Percentiles rank a stretch among this genome's conserved stretches.
phyloP scores from a whole-genome alignment of 2,329 filamentous ascomycete species.

The Sclerotinia minor region DNA sequence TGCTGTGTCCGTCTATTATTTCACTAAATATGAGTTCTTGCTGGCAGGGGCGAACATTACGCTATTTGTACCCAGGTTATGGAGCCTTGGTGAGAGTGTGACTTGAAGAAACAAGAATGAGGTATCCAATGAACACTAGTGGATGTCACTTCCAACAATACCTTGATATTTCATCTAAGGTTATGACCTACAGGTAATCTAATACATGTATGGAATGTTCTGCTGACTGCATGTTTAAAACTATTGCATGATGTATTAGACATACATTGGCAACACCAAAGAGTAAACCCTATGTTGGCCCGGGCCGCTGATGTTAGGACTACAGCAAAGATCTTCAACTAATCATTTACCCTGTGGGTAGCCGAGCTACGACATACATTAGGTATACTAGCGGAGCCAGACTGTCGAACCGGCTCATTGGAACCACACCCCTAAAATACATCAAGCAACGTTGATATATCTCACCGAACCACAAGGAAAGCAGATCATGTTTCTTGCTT shows the following conservation, averaged over 20 bases:
- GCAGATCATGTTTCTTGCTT: not conserved
- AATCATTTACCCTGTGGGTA: constrained; percentile 7
- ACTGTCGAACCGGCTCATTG: not conserved
- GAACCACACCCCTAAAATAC: constrained; percentile 9
- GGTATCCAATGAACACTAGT: not conserved
- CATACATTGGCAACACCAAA: not conserved
- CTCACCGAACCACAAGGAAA: too few relatives aligned
- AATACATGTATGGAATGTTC: not conserved
- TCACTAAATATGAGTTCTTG: not conserved
- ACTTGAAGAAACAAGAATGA: not conserved
- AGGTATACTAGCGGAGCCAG: constrained; percentile 2
- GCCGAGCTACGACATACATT: not conserved
- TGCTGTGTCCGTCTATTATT: not conserved
- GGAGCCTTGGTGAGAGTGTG: not conserved
- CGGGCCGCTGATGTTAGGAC: not conserved
- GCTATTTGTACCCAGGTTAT: too few relatives aligned
- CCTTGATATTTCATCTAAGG: not conserved
- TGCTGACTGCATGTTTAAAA: constrained; percentile 1
- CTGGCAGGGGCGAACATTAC: too few relatives aligned
- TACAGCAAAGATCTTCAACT: constrained; percentile 7
- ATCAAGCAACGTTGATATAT: not conserved
- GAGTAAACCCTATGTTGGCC: not conserved
- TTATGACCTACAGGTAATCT: not conserved
- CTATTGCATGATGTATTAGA: not conserved
- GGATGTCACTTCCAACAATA: not conserved